Conservation (phyloP, 1,139 yeast species). For the Ogataea hybrid region DNA sequence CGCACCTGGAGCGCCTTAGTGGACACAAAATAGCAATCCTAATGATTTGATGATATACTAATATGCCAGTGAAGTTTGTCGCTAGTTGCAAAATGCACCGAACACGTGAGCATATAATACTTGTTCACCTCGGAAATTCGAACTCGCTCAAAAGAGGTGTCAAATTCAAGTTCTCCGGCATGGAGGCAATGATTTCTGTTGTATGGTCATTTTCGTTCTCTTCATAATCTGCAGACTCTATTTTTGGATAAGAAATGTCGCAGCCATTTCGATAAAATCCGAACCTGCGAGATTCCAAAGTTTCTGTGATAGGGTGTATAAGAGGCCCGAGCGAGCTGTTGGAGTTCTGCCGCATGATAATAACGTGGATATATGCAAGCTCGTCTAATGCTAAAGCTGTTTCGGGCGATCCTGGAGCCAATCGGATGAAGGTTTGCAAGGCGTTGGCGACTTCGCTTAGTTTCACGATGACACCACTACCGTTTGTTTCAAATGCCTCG, state of each 20-base stretch:
- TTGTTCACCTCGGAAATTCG: not conserved
- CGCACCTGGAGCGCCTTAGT: too few species aligned
- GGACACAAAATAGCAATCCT: too few species aligned
- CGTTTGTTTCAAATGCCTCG: not conserved
- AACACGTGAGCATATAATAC: too few species aligned
- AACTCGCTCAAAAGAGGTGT: not conserved
- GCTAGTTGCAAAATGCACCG: too few species aligned
- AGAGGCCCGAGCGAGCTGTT: not conserved
- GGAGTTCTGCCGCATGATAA: not conserved
- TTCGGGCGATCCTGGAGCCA: not conserved
- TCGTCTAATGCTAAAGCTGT: not conserved
- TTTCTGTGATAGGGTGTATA: not conserved
- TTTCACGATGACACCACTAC: not conserved
- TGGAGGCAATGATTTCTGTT: too few species aligned
- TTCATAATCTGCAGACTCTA: not conserved
- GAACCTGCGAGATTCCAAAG: not conserved
- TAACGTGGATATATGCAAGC: not conserved
- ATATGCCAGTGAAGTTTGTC: too few species aligned
- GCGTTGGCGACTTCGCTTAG: not conserved
- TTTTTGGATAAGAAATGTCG: not conserved
- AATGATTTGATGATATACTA: too few species aligned
- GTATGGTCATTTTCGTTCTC: not conserved
- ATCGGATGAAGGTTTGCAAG: not conserved
- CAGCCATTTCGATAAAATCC: not conserved
- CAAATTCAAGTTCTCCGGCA: not conserved